Percentiles rank a stretch among this genome's conserved stretches.
These are phyloP conservation scores for Ambrosia artemisiifolia DNA, from an alignment of 129 eudicot species.

Conservation along the genomic window DNA sequence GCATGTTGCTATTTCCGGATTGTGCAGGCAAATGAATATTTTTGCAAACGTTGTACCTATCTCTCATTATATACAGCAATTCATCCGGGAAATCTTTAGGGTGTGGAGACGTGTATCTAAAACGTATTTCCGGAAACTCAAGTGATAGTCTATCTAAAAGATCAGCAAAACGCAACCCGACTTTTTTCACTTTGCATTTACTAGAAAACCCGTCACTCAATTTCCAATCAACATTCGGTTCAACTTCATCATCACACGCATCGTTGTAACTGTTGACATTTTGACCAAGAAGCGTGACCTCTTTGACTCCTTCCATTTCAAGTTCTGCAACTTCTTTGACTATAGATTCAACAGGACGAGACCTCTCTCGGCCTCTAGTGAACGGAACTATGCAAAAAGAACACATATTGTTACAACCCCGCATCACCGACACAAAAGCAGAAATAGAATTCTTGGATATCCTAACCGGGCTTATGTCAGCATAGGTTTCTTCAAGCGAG, in stretches of 20 bases:
- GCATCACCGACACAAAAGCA: constrained; percentile 96
- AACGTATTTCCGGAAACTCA: constrained; percentile 94
- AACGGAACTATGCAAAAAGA: constrained; percentile 98
- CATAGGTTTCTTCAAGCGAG: constrained; percentile 98
- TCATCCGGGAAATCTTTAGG: constrained; percentile 98
- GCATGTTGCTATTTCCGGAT: constrained; percentile 84
- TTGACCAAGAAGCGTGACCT: constrained; percentile 97
- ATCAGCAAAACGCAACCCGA: constrained; percentile 91
- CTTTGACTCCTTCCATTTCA: constrained; percentile 87
- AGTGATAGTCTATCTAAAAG: constrained; percentile 77
- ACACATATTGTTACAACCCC: constrained; percentile 99
- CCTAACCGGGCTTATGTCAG: constrained; percentile 93
- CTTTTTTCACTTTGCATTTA: constrained; percentile 71
- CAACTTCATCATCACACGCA: constrained; percentile 56
- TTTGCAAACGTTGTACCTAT: constrained; percentile 83
- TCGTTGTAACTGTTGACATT: constrained; percentile 97
- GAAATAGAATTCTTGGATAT: constrained; percentile 74
- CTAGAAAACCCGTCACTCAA: constrained; percentile 95
- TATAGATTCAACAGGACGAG: constrained; percentile 93
- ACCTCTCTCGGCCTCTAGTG: constrained; percentile 96
- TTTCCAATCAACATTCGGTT: constrained; percentile 68
- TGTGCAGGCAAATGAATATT: constrained; percentile 96
- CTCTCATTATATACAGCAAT: constrained; percentile 76
- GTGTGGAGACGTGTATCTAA: constrained; percentile 98
- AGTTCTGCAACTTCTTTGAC: constrained; percentile 92